Base-by-base conservation (phyloP, 192 early-diverging fungal species). In the Coemansia asiatica region DNA sequence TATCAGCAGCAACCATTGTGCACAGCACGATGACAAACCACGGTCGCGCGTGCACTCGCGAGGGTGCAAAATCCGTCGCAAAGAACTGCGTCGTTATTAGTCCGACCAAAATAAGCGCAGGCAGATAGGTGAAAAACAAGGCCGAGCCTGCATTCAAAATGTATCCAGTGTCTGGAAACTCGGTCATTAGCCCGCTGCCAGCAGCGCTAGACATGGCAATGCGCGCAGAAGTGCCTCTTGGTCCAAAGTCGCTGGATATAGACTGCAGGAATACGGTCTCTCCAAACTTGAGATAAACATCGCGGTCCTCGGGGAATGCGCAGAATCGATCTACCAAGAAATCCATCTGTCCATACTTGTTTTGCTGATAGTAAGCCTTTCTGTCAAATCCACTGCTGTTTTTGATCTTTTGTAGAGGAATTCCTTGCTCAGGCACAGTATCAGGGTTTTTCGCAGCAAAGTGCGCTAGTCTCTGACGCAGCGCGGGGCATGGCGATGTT, bases 311-410 rank as follows among this genome's bases (percentile, higher is more conserved):
- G 4, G 53, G 46, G 53, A 56, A 81, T 27, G 29, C 15, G 49
- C 78, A 81, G 60, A 81, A 81, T 23, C 78, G 61, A 51, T 81
- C 78, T 8, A 75, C 63, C 63, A 81, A 25, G 57, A 81, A 81
- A 49, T 75, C 78, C 61, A 74, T 7, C 13, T 54, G 72, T 3
- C 78, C 78, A 46, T 75, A 75, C 53, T 71, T 50, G 63, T 72
- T 81, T n/a, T 29, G 62, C 33, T 22, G 29, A 50, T 75, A 75
- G 60, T 81, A 75, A 18, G 35, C 48, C 8, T 40, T 22, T n/a
- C 51, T 44, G 16, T 36, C 69, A 48, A 68, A 66, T 22, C 27
- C 55, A 0, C 55, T 58, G 38, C 26, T 36, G 23, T 38, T 46
- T 44, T 81, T 74, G 13, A 36, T 28, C 12, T 18, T 23, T 5